Percentiles rank a stretch among this genome's conserved stretches.
Conservation (phyloP, 2,329 filamentous ascomycete species). For the Talaromyces sp. region DNA sequence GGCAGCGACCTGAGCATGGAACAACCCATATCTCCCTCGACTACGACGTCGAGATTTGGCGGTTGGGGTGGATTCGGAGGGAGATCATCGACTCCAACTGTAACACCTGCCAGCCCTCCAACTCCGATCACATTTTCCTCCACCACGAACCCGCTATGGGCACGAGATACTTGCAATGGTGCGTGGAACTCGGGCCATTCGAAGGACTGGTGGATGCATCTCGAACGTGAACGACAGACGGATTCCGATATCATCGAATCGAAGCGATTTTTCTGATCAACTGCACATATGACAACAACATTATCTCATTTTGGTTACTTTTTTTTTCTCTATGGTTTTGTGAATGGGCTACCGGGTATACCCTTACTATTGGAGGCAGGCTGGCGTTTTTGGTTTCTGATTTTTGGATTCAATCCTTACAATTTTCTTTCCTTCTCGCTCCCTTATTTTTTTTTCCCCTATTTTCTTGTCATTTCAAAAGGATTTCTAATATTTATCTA, state of each 20-base stretch:
- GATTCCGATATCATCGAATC: conserved; percentile 27
- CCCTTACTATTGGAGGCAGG: neutral
- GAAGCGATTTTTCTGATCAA: conserved; percentile 29
- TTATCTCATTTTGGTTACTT: neutral
- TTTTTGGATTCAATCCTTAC: neutral
- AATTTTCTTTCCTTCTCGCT: neutral
- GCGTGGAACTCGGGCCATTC: conserved; percentile 39
- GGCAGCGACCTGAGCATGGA: conserved; percentile 21
- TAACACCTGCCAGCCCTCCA: conserved; percentile 27
- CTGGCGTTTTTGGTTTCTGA: neutral
- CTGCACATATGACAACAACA: neutral
- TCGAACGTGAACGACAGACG: conserved; percentile 36
- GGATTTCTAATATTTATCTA: neutral
- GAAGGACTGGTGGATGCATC: conserved; percentile 42
- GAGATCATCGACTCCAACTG: conserved; percentile 25
- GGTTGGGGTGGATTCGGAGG: conserved; percentile 30
- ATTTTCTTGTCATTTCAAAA: neutral
- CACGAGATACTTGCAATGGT: conserved; percentile 39
- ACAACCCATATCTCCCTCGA: conserved; percentile 21
- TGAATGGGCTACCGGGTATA: neutral
- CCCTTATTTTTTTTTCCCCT: neutral
- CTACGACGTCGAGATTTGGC: conserved; percentile 22
- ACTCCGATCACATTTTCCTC: conserved; percentile 27
- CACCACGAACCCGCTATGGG: conserved; percentile 29
- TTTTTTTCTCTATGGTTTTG: neutral